phyloP scores from a whole-genome alignment of 2,329 filamentous ascomycete species.

The Fusarium sp. region DNA sequence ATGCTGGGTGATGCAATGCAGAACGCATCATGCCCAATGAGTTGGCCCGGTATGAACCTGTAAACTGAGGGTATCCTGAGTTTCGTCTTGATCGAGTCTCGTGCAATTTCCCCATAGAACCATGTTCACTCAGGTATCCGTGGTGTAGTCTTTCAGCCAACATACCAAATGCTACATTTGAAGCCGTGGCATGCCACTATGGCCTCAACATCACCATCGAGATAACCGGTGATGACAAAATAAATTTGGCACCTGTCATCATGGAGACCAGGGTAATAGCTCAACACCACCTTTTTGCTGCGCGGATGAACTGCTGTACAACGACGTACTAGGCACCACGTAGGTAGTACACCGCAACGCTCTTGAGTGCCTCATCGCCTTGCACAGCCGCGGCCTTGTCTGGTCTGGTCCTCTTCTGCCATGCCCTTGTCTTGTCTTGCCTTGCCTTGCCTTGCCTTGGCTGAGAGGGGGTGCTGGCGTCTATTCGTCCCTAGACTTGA shows the following conservation, averaged over 20 bases:
- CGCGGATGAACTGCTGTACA: constrained; percentile 36
- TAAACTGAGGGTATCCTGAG: constrained; percentile 34
- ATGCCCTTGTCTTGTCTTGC: constrained; percentile 15
- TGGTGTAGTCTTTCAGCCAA: neutral
- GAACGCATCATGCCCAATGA: constrained; percentile 35
- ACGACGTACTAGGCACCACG: constrained; percentile 8
- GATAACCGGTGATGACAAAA: constrained; percentile 19
- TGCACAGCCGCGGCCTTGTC: constrained; percentile 41
- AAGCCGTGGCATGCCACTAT: constrained; percentile 27
- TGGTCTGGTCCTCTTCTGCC: constrained; percentile 18
- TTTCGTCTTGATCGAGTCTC: constrained; percentile 26
- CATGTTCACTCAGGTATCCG: constrained; percentile 5
- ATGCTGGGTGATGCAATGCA: constrained; percentile 27
- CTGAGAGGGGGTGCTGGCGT: constrained; percentile 41
- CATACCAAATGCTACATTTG: constrained; percentile 15
- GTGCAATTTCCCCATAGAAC: constrained; percentile 15
- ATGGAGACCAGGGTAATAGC: constrained; percentile 18
- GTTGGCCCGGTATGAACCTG: constrained; percentile 25
- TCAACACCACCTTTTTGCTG: constrained; percentile 23
- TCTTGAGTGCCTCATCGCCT: constrained; percentile 37
- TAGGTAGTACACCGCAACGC: constrained; percentile 39
- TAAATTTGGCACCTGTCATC: constrained; percentile 45
- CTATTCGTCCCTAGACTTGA: constrained; percentile 33
- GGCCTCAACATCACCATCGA: constrained; percentile 35
- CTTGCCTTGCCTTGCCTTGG: constrained; percentile 29